Evolutionary conservation across 2,329 filamentous ascomycete species (phyloP), one percentile per base, ranked within the genome.

Genomic region (Arachnomyces sp.): DNA sequence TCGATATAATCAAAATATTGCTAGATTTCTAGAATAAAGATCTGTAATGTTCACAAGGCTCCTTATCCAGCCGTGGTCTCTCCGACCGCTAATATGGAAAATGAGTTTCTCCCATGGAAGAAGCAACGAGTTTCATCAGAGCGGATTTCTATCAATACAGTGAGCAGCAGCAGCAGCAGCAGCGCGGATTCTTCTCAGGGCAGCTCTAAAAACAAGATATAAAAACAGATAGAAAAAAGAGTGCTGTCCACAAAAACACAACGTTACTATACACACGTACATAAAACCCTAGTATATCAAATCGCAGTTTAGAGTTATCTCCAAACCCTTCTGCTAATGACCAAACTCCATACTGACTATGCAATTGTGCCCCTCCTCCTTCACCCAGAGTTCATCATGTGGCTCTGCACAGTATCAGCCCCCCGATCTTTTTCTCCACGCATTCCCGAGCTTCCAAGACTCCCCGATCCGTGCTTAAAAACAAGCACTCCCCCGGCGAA

Each of bases 371-470:
- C 44, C 34, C 44, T 37, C 31, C 37, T 14, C 36, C 11, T 37
- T 29, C 29, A 30, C 28, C 34, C 9, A 47, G 33, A 38, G 31
- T 38, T 31, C 36, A 34, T 58, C 61, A 74, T 52, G 67, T 61
- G 34, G 84, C 80, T 42, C 86, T 73, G 67, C 84, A 92, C 42
- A 95, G 65, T 44, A 87, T 71, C 63, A 87, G 61, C 0, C 89
- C 89, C n/a, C 89, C 89, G 14, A 87, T 68, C 66, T 80, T 84
- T 69, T 78, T 80, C 60, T 84, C 81, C 42, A 93, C 72, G 44
- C 86, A 90, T 65, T 95, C 87, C 51, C 89, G 73, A 17, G 79
- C 73, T 69, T 95, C 89, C 56, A 95, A 58, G 7, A 94, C 74
- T 1, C 89, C 89, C 48, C 72, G 66, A 55, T 87, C 81, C 13